Conservation (phyloP, 192 early-diverging fungal species). For the Backusella morwellensis region DNA sequence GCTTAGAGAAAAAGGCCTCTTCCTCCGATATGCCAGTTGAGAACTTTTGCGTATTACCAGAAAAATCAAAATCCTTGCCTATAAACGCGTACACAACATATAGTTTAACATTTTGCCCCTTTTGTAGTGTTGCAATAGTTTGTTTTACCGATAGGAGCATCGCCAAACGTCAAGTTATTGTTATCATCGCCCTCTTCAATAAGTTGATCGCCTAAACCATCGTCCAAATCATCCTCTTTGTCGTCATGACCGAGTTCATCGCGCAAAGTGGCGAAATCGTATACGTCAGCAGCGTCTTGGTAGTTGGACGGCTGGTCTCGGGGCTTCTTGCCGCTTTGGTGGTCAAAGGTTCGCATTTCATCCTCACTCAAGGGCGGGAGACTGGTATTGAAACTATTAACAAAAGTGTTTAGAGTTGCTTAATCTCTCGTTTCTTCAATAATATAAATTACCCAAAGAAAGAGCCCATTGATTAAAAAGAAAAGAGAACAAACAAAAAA, state of each 20-base stretch:
- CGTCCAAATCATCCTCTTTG: constrained; percentile 42
- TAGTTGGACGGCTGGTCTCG: not conserved
- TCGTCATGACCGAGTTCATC: constrained; percentile 24
- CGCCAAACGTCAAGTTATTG: constrained; percentile 76
- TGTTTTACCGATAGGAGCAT: constrained; percentile 46
- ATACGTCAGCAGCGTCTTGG: constrained; percentile 63
- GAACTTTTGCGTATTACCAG: constrained; percentile 53
- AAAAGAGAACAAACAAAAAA: not conserved
- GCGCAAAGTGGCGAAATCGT: constrained; percentile 47
- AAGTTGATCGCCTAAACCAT: constrained; percentile 56
- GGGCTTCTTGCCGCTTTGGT: constrained; percentile 20
- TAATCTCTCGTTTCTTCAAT: too few species aligned
- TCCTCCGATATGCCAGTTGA: constrained; percentile 46
- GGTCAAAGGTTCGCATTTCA: constrained; percentile 30
- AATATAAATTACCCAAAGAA: constrained; percentile 5
- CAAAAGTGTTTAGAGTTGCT: too few species aligned
- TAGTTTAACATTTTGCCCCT: not conserved
- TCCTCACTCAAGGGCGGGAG: constrained; percentile 45
- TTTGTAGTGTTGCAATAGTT: not conserved
- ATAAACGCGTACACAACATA: constrained; percentile 1
- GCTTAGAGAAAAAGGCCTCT: constrained; percentile 47
- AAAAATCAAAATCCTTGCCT: constrained; percentile 75
- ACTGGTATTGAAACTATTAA: constrained; percentile 50
- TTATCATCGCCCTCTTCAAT: constrained; percentile 67
- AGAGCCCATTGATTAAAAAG: not conserved